These are phyloP conservation scores for Penicilliopsis zonata DNA, from an alignment of 495 filamentous ascomycete genomes.

Conservation along the genomic window DNA sequence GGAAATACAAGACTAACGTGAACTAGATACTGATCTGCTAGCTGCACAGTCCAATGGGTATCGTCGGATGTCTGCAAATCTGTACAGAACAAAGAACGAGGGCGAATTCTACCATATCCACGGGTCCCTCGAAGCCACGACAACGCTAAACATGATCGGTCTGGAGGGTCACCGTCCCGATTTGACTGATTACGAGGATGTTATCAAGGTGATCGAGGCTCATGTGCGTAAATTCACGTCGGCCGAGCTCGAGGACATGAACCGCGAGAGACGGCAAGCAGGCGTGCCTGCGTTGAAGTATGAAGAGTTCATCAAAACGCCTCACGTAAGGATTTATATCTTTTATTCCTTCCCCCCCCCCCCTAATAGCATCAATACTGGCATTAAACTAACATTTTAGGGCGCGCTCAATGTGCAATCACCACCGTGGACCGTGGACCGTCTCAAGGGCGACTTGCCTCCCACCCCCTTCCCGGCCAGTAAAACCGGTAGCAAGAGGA, in stretches of 20 bases:
- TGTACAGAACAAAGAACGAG: constrained; percentile 56
- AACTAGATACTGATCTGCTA: constrained; percentile 55
- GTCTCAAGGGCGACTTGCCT: constrained; percentile 32
- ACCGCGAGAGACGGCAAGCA: constrained; percentile 48
- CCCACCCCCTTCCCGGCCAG: constrained; percentile 39
- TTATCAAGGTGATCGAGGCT: constrained; percentile 53
- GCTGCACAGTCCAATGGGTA: constrained; percentile 61
- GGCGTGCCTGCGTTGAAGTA: constrained; percentile 54
- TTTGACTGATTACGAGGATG: constrained; percentile 52
- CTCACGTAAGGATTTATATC: constrained; percentile 36
- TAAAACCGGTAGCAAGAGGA: constrained; percentile 14
- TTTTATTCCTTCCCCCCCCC: constrained; percentile 5
- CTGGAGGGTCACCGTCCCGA: constrained; percentile 49
- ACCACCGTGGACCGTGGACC: constrained; percentile 42
- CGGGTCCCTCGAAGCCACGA: constrained; percentile 60
- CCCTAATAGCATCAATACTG: constrained; percentile 5
- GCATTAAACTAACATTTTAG: constrained; percentile 12
- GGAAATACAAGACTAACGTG: constrained; percentile 7
- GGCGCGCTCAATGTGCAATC: constrained; percentile 34
- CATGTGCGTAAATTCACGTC: constrained; percentile 52
- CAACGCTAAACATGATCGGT: constrained; percentile 59
- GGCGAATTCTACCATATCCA: constrained; percentile 68
- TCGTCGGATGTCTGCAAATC: constrained; percentile 60
- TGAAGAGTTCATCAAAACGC: constrained; percentile 49
- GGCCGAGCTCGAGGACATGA: constrained; percentile 52